Evolutionary conservation across 1,284 basidiomycete species (phyloP).

Genomic region (Trichosporon sp.): DNA sequence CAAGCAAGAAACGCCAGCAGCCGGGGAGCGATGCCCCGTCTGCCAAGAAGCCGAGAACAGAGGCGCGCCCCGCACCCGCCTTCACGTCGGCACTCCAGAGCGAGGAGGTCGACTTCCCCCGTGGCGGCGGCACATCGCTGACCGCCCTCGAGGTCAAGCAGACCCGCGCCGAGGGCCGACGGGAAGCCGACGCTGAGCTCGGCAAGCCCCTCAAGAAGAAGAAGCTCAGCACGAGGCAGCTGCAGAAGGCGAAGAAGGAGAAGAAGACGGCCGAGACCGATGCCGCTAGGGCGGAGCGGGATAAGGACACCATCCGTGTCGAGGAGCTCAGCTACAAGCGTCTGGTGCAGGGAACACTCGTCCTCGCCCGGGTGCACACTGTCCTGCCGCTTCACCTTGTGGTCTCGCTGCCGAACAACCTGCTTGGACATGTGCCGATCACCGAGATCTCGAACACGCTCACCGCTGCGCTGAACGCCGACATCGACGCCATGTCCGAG

Average conservation of each 20-base stretch:
- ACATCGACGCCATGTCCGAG: conserved; percentile 40
- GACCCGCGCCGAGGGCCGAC: conserved; percentile 72
- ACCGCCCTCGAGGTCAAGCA: conserved; percentile 88
- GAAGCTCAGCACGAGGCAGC: conserved; percentile 33
- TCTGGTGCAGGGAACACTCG: conserved; percentile 73
- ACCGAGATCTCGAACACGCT: conserved; percentile 85
- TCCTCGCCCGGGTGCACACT: conserved; percentile 78
- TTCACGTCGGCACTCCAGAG: conserved; percentile 51
- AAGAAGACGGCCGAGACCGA: conserved; percentile 46
- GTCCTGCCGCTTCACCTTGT: conserved; percentile 86
- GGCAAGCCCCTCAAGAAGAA: conserved; percentile 35
- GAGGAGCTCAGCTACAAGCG: conserved; percentile 97
- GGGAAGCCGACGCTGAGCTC: conserved; percentile 74
- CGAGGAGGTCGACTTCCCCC: conserved; percentile 88
- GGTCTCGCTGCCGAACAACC: conserved; percentile 88
- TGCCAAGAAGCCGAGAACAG: conserved; percentile 15
- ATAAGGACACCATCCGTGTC: conserved; percentile 51
- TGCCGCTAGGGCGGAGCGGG: conserved; percentile 49
- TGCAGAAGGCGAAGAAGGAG: conserved; percentile 50
- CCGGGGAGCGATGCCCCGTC: conserved; percentile 11
- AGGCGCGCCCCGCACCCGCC: conserved; percentile 32
- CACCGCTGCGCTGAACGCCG: conserved; percentile 56
- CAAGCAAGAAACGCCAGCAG: conserved; percentile 18
- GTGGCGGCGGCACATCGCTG: conserved; percentile 67
- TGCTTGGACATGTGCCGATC: conserved; percentile 90